Evolutionary conservation across 2,329 filamentous ascomycete species (phyloP), one percentile per base, ranked within the genome.

Genomic region (Xylariaceae sp.): DNA sequence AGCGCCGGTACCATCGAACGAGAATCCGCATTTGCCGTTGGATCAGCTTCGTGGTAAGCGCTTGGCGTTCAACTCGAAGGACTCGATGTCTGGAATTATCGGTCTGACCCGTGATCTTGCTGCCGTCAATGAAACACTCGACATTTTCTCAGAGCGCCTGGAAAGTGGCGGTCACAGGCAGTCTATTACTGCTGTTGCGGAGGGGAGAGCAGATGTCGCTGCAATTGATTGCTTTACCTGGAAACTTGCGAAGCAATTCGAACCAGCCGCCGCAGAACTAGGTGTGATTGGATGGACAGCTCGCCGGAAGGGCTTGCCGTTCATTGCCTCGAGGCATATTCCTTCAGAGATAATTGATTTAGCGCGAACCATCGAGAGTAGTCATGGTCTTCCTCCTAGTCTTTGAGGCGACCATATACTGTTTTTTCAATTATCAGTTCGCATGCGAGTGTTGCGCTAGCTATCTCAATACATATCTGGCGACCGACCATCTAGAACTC

Each of bases 141-240:
- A 16, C 10, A 45, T 57, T n/a, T 57, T 57, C 42, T 45, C 47
- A 3, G 31, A 46, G 42, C 44, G 46, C 7, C n/a, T 53, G 33
- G 47, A 48, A 41, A 57, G 39, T 6, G 53, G 53, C 12, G 53
- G 55, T 13, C 55, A 57, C 42, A 52, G 55, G 16, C 45, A 43
- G 49, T 57, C 55, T 1, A 48, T 57, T 41, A 34, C 55, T 3
- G 49, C 46, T 18, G 38, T 57, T 31, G 49, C 47, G 11, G n/a
- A 57, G 33, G 52, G 42, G 19, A 45, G 16, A 6, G 52, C 53
- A 1, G 49, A 53, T 46, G 47, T 57, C 18, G 50, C 55, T 9
- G 55, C 53, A 6, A 14, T 57, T 42, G 55, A 57, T 41, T 57
- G 55, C 39, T 33, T 53, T 14, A 55, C 46, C 41, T 57, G 55